A percentile compares a stretch with the other conserved stretches of the same genome.
phyloP scores from a whole-genome alignment of 2,329 filamentous ascomycete genomes.

The Pseudohalonectria lignicola region DNA sequence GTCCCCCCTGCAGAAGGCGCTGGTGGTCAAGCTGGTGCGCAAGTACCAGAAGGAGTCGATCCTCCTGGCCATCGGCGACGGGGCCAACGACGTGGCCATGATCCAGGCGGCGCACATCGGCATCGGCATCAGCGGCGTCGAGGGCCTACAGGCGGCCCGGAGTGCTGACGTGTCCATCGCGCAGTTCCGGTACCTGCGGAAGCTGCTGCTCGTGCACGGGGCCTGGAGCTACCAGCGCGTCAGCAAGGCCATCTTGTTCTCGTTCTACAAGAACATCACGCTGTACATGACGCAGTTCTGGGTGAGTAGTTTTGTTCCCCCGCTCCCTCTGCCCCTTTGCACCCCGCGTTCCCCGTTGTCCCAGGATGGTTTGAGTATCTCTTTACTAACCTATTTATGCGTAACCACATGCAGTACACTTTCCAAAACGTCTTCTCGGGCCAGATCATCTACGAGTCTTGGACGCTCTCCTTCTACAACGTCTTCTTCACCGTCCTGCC shows the following conservation, averaged over 20 bases:
- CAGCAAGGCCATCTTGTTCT: conserved; percentile 94
- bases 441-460: conserved; percentile 96
- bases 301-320: conserved; percentile 39
- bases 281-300: conserved; percentile 99
- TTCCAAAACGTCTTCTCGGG: conserved; percentile 99
- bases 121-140: conserved; percentile 91
- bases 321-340: neutral
- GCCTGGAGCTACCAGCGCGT: conserved; percentile 97
- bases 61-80: conserved; percentile 90
- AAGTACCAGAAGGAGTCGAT: conserved; percentile 81
- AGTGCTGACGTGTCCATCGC: conserved; percentile 93
- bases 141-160: conserved; percentile 91
- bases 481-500: conserved; percentile 94
- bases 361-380: too few relatives aligned
- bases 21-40: conserved; percentile 97
- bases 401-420: conserved; percentile 51
- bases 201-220: conserved; percentile 87
- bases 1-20: conserved; percentile 89
- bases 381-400: conserved; percentile 16
- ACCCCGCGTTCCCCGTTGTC: neutral
- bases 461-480: conserved; percentile 99
- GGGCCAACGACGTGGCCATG: conserved; percentile 99
- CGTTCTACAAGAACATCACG: conserved; percentile 98
- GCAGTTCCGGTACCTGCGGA: conserved; percentile 90
- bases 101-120: conserved; percentile 98